Evolutionary conservation across 2,329 filamentous ascomycete species (phyloP).

Genomic region (Talaromyces amestolkiae): DNA sequence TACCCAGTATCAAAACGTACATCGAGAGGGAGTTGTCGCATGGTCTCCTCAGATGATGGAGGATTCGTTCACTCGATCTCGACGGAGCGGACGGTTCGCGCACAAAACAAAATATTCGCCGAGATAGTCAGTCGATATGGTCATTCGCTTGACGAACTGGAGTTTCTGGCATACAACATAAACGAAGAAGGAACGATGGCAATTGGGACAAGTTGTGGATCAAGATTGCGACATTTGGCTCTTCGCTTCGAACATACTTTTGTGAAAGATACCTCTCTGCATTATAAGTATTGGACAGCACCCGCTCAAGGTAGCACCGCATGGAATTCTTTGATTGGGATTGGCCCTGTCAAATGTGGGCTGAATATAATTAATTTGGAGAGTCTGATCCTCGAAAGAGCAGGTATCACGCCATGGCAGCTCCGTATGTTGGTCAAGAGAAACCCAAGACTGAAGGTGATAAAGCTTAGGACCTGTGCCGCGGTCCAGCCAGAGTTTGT

Average conservation of each 20-base stretch:
- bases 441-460: conserved; percentile 29
- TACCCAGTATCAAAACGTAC: neutral
- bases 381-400: conserved; percentile 32
- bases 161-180: conserved; percentile 34
- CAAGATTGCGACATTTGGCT: conserved; percentile 31
- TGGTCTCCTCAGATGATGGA: neutral
- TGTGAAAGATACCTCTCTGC: conserved; percentile 32
- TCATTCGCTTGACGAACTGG: conserved; percentile 28
- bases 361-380: conserved; percentile 28
- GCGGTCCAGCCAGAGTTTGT: conserved; percentile 36
- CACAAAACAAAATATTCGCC: conserved; percentile 29
- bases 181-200: conserved; percentile 29
- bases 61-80: neutral
- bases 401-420: conserved; percentile 36
- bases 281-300: conserved; percentile 30
- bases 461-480: conserved; percentile 34
- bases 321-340: conserved; percentile 34
- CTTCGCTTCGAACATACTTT: conserved; percentile 37
- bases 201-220: conserved; percentile 24
- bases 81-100: conserved; percentile 23
- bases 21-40: neutral
- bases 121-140: conserved; percentile 28
- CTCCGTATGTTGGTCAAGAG: conserved; percentile 32
- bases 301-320: conserved; percentile 28
- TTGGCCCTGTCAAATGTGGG: conserved; percentile 25